A percentile compares a stretch with the other conserved stretches of the same genome.
Evolutionary conservation across 2,329 filamentous ascomycete genomes (phyloP).

Genomic region (Cladophialophora immunda): DNA sequence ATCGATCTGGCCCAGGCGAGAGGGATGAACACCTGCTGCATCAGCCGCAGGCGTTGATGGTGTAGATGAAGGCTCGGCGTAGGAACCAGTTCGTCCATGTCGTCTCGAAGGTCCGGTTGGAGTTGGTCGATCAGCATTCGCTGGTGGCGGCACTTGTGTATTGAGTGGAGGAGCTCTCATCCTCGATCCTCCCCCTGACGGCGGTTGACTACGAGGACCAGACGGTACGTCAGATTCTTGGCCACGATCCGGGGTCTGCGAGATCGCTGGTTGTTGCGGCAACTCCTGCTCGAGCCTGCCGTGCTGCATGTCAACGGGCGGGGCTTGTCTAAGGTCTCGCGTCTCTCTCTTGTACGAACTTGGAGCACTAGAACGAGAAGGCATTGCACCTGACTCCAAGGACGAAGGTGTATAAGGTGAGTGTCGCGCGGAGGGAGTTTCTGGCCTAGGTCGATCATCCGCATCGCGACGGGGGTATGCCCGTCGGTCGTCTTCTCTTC

Average conservation of each 20-base stretch:
- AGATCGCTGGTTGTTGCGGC: constrained; percentile 41
- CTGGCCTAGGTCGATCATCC: constrained; percentile 35
- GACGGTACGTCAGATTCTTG: constrained; percentile 58
- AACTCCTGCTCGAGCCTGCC: constrained; percentile 56
- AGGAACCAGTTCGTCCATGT: constrained; percentile 47
- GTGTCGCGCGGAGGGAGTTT: constrained; percentile 17
- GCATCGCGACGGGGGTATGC: constrained; percentile 33
- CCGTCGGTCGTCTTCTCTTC: constrained; percentile 39
- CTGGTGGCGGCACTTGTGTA: constrained; percentile 32
- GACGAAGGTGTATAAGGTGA: constrained; percentile 13
- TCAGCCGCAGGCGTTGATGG: constrained; percentile 47
- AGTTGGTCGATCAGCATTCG: constrained; percentile 50
- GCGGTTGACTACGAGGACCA: constrained; percentile 57
- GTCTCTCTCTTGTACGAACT: constrained; percentile 29
- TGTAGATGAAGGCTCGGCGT: constrained; percentile 44
- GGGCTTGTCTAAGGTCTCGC: constrained; percentile 30
- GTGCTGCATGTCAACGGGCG: constrained; percentile 52
- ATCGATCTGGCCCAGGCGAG: constrained; percentile 57
- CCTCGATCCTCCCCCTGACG: constrained; percentile 38
- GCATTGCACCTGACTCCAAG: constrained; percentile 14
- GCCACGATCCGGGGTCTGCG: constrained; percentile 56
- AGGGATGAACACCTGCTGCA: constrained; percentile 62
- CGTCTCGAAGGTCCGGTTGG: constrained; percentile 55
- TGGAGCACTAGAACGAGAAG: constrained; percentile 18
- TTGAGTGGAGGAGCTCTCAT: constrained; percentile 31